Conservation (phyloP, 768 basidiomycete species). For the Macrolepiota albuminosa region DNA sequence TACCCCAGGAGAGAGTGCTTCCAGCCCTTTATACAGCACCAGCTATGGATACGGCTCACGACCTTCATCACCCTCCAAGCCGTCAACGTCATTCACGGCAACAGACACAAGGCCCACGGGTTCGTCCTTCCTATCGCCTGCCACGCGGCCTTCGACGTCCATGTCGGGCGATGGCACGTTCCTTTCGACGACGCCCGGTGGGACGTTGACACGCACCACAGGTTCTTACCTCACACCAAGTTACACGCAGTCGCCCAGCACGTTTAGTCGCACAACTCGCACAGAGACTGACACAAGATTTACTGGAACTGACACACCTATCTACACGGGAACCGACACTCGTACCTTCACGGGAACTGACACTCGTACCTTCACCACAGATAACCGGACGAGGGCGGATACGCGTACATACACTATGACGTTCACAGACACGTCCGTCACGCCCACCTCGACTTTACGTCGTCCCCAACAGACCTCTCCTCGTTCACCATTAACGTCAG, state of each 20-base stretch:
- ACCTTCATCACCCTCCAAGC: slow-evolving; percentile 44
- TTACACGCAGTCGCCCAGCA: slow-evolving; percentile 33
- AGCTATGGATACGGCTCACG: slow-evolving; percentile 35
- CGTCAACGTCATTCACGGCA: slow-evolving; percentile 32
- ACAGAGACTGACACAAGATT: slow-evolving; percentile 21
- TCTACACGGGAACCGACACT: slow-evolving; percentile 15
- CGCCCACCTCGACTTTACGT: slow-evolving; percentile 52
- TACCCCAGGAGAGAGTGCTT: slow-evolving; percentile 35
- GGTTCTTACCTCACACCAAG: slow-evolving; percentile 30
- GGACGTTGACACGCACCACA: slow-evolving; percentile 19
- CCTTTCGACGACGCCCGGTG: slow-evolving; percentile 25
- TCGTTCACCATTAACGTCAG: slow-evolving; percentile 66
- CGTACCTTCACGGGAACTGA: slow-evolving; percentile 23
- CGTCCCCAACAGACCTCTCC: slow-evolving; percentile 58
- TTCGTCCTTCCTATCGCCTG: slow-evolving; percentile 43
- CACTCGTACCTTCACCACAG: slow-evolving; percentile 26
- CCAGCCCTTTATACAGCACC: slow-evolving; percentile 32
- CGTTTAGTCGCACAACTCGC: slow-evolving; percentile 22
- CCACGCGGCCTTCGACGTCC: slow-evolving; percentile 14
- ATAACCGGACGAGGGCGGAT: slow-evolving; percentile 5
- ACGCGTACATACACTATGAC: slow-evolving; percentile 28
- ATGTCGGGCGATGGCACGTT: slow-evolving; percentile 21
- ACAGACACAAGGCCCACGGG: slow-evolving; percentile 26
- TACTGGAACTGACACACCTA: neutral
- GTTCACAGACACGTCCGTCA: slow-evolving; percentile 31